Percentiles rank a stretch among this genome's conserved stretches.
These are phyloP conservation scores for Trematosphaeria pertusa DNA, from an alignment of 2,329 filamentous ascomycete genomes.

Conservation along the genomic window DNA sequence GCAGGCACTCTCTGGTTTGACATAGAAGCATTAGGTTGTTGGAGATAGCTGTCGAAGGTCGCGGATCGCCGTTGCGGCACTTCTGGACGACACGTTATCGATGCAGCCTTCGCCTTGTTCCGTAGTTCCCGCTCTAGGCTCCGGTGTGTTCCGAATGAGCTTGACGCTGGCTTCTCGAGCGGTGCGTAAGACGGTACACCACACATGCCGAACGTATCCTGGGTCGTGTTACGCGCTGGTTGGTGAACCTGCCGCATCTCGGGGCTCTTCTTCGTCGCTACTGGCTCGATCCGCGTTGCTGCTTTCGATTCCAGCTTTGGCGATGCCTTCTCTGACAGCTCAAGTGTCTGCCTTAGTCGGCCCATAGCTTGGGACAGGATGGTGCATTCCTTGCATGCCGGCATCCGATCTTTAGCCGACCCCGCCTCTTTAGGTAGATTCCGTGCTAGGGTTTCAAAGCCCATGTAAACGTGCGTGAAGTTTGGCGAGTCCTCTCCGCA, in stretches of 20 bases:
- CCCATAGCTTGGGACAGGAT: conserved; percentile 32
- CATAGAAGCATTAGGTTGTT: background rate
- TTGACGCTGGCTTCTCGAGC: background rate
- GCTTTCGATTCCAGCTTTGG: background rate
- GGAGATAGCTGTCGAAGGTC: conserved; percentile 6
- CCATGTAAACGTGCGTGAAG: conserved; percentile 26
- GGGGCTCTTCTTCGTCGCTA: background rate
- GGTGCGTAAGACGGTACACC: background rate
- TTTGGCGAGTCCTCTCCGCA: conserved; percentile 23
- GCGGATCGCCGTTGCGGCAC: conserved; percentile 7
- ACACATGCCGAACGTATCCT: background rate
- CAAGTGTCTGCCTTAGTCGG: conserved; percentile 29
- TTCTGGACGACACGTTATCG: background rate
- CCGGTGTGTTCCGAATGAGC: background rate
- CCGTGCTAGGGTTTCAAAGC: background rate
- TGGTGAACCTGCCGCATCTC: background rate
- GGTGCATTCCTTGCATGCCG: conserved; percentile 29
- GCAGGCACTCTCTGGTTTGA: background rate
- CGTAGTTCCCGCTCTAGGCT: background rate
- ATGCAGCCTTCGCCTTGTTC: background rate
- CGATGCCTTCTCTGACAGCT: background rate
- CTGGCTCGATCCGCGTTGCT: background rate
- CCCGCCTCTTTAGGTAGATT: background rate
- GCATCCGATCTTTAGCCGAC: too few species aligned
- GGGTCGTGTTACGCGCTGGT: background rate